These are phyloP conservation scores for Penicillium sp. DNA, from an alignment of 2,329 filamentous ascomycete species.

Conservation along the genomic window DNA sequence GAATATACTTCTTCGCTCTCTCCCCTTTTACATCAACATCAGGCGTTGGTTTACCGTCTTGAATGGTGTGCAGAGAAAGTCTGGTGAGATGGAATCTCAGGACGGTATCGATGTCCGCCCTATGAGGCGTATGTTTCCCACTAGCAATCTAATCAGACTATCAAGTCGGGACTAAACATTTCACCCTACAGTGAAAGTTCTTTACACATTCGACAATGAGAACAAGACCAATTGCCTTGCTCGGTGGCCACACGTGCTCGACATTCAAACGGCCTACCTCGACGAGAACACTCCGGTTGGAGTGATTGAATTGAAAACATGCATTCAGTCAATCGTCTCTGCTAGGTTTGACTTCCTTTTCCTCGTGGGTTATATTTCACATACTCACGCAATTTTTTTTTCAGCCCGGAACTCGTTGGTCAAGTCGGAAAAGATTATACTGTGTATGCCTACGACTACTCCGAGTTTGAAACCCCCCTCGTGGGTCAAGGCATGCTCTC, in stretches of 20 bases:
- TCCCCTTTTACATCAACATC: neutral
- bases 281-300: slow-evolving; percentile 81
- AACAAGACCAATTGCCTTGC: slow-evolving; percentile 87
- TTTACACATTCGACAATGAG: slow-evolving; percentile 92
- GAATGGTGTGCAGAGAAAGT: slow-evolving; percentile 32
- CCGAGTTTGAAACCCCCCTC: slow-evolving; percentile 86
- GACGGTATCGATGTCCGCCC: slow-evolving; percentile 59
- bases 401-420: slow-evolving; percentile 84
- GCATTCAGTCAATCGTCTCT: slow-evolving; percentile 75
- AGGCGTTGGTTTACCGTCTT: slow-evolving; percentile 6
- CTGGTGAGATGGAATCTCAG: slow-evolving; percentile 44
- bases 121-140: slow-evolving; percentile 63
- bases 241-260: slow-evolving; percentile 74
- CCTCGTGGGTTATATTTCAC: neutral
- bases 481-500: slow-evolving; percentile 96
- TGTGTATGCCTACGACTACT: slow-evolving; percentile 96
- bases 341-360: slow-evolving; percentile 51
- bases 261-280: slow-evolving; percentile 75
- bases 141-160: neutral
- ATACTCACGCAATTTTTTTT: slow-evolving; percentile 12
- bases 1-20: neutral
- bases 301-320: slow-evolving; percentile 80
- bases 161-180: slow-evolving; percentile 16
- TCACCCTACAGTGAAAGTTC: slow-evolving; percentile 73
- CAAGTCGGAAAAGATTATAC: slow-evolving; percentile 79